Conservation (phyloP, 2,329 filamentous ascomycete species). For the Myriosclerotinia duriaeana region DNA sequence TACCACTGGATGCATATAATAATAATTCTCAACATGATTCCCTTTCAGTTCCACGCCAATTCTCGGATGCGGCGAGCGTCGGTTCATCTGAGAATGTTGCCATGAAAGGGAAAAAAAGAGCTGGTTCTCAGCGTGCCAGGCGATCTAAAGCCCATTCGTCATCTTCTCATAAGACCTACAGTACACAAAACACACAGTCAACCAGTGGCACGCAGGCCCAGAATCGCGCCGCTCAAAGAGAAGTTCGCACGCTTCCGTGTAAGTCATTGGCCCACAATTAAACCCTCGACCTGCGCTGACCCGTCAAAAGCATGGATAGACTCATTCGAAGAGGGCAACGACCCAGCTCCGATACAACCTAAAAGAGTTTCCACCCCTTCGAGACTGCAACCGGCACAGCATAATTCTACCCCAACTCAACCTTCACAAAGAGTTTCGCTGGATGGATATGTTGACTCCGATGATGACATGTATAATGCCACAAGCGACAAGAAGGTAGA, state of each 20-base stretch:
- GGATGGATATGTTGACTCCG: constrained; percentile 40
- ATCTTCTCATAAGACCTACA: constrained; percentile 29
- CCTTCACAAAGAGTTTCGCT: constrained; percentile 34
- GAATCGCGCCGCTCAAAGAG: constrained; percentile 33
- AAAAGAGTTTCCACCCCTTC: constrained; percentile 34
- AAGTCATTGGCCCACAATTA: constrained; percentile 24
- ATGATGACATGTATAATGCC: constrained; percentile 32
- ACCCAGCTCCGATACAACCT: constrained; percentile 27
- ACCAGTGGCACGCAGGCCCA: constrained; percentile 34
- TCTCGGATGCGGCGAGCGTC: constrained; percentile 31
- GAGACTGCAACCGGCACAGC: constrained; percentile 37
- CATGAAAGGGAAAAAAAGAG: constrained; percentile 31
- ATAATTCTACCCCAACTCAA: constrained; percentile 33
- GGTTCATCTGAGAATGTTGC: constrained; percentile 32
- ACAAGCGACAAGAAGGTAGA: constrained; percentile 34
- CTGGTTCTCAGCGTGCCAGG: constrained; percentile 24
- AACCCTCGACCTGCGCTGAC: constrained; percentile 25
- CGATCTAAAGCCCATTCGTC: constrained; percentile 34
- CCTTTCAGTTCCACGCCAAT: constrained; percentile 24
- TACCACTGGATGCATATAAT: constrained; percentile 32
- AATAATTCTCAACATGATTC: constrained; percentile 35
- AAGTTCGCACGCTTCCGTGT: constrained; percentile 39
- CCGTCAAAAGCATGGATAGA: constrained; percentile 39
- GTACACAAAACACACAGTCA: constrained; percentile 31
- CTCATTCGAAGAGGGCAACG: constrained; percentile 38